Conservation (phyloP, 345 rosid species). For the Eucalyptus paniculata region DNA sequence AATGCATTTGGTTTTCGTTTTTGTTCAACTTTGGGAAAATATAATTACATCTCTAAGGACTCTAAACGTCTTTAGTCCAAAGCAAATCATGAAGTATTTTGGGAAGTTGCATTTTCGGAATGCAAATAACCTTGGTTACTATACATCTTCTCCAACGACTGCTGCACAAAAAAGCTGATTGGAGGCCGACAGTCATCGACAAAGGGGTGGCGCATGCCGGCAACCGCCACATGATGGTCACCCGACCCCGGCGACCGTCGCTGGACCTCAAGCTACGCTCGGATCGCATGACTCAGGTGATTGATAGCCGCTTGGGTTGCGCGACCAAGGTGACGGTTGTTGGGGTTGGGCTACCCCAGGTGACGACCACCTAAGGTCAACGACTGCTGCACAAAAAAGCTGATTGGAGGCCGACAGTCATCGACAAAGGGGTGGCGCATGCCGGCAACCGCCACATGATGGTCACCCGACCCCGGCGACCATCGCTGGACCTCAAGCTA, state of each 20-base stretch:
- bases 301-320: accelerated
- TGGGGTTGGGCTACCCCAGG: too few species aligned
- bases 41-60: accelerated
- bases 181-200: accelerated
- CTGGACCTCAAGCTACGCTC: accelerated
- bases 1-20: too few species aligned
- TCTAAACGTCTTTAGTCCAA: too few species aligned
- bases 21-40: too few species aligned
- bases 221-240: accelerated
- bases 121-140: too few species aligned
- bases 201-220: too few species aligned
- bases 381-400: accelerated
- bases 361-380: too few species aligned
- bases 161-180: accelerated
- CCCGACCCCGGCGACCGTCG: accelerated
- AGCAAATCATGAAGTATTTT: too few species aligned
- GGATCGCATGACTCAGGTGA: accelerated
- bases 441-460: accelerated
- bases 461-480: accelerated
- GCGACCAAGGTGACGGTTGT: accelerated
- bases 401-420: accelerated
- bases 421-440: too few species aligned
- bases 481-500: accelerated
- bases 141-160: too few species aligned
- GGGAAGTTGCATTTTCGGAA: accelerated